Base-by-base conservation (phyloP, 2,329 filamentous ascomycete species). In the Fusarium sp. region DNA sequence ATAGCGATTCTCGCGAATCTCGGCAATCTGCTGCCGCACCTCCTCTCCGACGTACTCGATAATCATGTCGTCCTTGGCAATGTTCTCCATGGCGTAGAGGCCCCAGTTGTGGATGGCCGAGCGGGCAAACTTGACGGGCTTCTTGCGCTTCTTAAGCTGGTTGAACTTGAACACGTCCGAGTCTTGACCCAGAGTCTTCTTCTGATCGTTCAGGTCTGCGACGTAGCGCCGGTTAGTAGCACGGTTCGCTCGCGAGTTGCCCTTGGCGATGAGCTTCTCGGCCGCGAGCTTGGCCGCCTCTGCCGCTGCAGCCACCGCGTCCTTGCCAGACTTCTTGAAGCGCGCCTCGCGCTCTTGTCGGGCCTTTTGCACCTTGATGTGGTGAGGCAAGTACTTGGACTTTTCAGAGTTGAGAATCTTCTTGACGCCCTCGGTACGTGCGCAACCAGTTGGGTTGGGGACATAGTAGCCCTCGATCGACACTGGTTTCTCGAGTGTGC, bases 101-200 rank as follows among this genome's bases (percentile, higher is more conserved):
- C 97, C 97, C 97, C 97, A 99, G 80, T 98, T 98, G 85, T 99
- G 97, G 78, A 99, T 99, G 54, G 97, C 97, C 62, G 97, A 99
- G 52, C 97, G 91, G 67, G 96, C 97, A 84, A 99, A 99, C 82
- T 97, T 97, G 82, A 99, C 97, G 2, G 96, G 95, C 88, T 99
- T 99, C 91, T 98, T 99, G 71, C 97, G 94, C 86, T 98, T 99
- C 89, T 98, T 98, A 68, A 99, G 92, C 86, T 98, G 97, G 84
- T 99, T 99, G 89, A 99, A 99, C 68, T 96, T 94, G 79, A 99
- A 91, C 33, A 97, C 95, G 79, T 98, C 96, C 64, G 95, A 94
- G 76, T 98, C 95, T 72, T 91, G 90, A 63, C 93, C 93, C 22
- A 95, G 88, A 14, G 92, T 93, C 84, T 95, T 95, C 86, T 98